Evolutionary conservation across 2,329 filamentous ascomycete species (phyloP), one percentile per base, ranked within the genome.

Genomic region (Karstenula rhodostoma): DNA sequence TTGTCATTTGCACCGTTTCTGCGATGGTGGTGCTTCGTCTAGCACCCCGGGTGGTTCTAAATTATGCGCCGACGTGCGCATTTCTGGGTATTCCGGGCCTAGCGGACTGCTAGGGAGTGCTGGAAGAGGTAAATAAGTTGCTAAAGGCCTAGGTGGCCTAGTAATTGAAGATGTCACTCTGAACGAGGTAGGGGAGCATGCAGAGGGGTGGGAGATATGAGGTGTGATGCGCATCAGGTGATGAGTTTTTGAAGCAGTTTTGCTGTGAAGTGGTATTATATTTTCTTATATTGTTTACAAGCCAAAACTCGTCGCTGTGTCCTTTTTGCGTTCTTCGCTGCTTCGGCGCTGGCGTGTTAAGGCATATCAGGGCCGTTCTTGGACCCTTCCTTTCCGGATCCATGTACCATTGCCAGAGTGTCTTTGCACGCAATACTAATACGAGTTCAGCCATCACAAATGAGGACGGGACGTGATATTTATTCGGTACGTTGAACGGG

Each of bases 281-380:
- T n/a, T n/a, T n/a, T n/a, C n/a, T n/a, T n/a, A n/a, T n/a, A n/a
- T n/a, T n/a, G 12, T 29, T 23, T 29, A 2, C 19, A 23, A 19
- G 19, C 19, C 42, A 48, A 33, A 17, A 6, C 12, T 49, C 4
- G 15, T 15, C n/a, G 37, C 12, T n/a, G 40, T 51, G 49, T 27
- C 40, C 10, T 3, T 37, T 25, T 51, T 37, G 22, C 49, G 10
- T 2, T 51, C 19, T 40, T 37, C 17, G 13, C 19, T 3, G 49
- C 49, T 23, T 51, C 49, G 9, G 32, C 22, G 33, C 33, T 51
- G 19, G 49, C 49, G 9, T 55, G 51, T 35, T 7, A 44, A 5
- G 51, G 51, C n/a, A 48, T 56, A 37, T 12, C 37, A 17, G 54
- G 54, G 15, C 54, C 54, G 7, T 47, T 56, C 23, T n/a, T 56